Evolutionary conservation across 768 basidiomycete genomes (phyloP), one percentile per base, ranked within the genome.

Genomic region (Thelephora aurantiotincta): DNA sequence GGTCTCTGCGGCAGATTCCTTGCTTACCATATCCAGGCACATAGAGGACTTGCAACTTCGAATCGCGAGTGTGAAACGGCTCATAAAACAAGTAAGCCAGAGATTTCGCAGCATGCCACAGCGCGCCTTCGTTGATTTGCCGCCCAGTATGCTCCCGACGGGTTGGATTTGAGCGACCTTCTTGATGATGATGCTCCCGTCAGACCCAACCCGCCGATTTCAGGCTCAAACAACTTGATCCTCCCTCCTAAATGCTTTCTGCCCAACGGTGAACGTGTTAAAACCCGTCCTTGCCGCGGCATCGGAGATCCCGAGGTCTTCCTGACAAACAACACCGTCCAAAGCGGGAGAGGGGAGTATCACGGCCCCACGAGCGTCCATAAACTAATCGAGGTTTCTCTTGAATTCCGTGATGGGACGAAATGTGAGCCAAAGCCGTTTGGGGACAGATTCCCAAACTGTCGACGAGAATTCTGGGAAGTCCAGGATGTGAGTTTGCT

Each of bases 21-120:
- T 37, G 18, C 36, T 3, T 2, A 18, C 43, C n/a, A 37, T 43
- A 11, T 22, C 9, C 22, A 58, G 57, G 11, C 51, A 56, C 41
- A 53, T 57, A 11, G 49, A 57, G 38, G 33, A 50, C 9, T 51
- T 58, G 5, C 55, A 58, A 33, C 48, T 38, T 5, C 48, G 54
- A 12, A 36, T 58, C 1, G 51, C 50, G 45, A 58, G 54, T 35
- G 52, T 55, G 50, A 54, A 56, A 46, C 51, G 53, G 42, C 43
- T 58, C 2, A 43, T 58, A 11, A 50, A 54, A 26, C 52, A 51
- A 43, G 57, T 53, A 30, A 34, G 45, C 36, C 36, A 2, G 36
- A 14, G 26, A 5, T 20, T 16, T 9, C 18, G n/a, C n/a, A n/a
- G n/a, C n/a, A n/a, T n/a, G 36, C 12, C 12, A 26, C 13, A 6